Conservation (phyloP, 2,329 filamentous ascomycete genomes). For the Aspergillus thermomutatus region DNA sequence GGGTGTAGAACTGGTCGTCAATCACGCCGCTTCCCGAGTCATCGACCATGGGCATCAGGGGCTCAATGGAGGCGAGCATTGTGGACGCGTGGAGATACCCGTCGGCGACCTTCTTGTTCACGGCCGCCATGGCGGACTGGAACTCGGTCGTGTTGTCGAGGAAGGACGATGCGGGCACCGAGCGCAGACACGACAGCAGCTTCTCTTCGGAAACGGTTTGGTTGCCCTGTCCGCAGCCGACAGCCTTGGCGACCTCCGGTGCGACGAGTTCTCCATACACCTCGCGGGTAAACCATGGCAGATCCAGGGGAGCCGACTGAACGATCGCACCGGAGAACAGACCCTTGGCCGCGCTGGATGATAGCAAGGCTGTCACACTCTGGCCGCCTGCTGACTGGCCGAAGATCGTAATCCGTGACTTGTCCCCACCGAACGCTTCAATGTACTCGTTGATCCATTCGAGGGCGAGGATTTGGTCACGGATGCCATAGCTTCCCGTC, state of each 20-base stretch:
- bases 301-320: slow-evolving; percentile 24
- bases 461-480: slow-evolving; percentile 32
- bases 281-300: slow-evolving; percentile 25
- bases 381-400: slow-evolving; percentile 45
- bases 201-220: slow-evolving; percentile 6
- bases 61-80: slow-evolving; percentile 19
- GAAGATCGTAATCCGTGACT: slow-evolving; percentile 31
- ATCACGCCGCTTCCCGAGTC: slow-evolving; percentile 22
- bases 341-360: slow-evolving; percentile 22
- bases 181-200: slow-evolving; percentile 21
- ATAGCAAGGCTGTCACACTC: slow-evolving; percentile 43
- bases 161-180: slow-evolving; percentile 18
- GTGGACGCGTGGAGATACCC: slow-evolving; percentile 16
- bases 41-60: slow-evolving; percentile 27
- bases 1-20: slow-evolving; percentile 25
- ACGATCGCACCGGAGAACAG: slow-evolving; percentile 27
- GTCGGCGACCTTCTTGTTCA: slow-evolving; percentile 7
- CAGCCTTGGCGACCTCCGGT: slow-evolving; percentile 18
- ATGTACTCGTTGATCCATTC: slow-evolving; percentile 26
- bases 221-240: slow-evolving; percentile 18
- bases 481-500: slow-evolving; percentile 29
- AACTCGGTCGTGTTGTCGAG: slow-evolving; percentile 21
- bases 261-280: slow-evolving; percentile 20
- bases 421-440: slow-evolving; percentile 27
- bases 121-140: slow-evolving; percentile 3